A percentile compares a stretch with the other conserved stretches of the same genome.
Conservation (phyloP, 768 basidiomycete species). For the Lyophyllum atratum region DNA sequence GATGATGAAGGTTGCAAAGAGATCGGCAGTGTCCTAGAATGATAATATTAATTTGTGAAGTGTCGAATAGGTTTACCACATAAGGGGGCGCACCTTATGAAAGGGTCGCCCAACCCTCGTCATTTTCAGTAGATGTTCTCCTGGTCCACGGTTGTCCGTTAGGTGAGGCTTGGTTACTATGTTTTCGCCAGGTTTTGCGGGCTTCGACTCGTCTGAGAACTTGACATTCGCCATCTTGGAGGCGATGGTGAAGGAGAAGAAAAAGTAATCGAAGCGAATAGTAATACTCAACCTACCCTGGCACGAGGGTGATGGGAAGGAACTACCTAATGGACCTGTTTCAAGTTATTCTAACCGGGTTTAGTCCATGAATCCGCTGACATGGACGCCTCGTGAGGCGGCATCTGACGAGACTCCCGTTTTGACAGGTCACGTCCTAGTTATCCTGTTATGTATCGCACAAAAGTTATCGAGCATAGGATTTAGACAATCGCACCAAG, state of each 20-base stretch:
- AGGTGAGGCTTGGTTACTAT: background rate
- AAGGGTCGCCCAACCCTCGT: conserved; percentile 15
- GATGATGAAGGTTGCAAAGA: conserved; percentile 16
- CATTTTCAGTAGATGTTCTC: conserved; percentile 12
- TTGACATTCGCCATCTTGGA: conserved; percentile 3
- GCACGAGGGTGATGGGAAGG: background rate
- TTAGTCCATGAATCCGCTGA: conserved; percentile 10
- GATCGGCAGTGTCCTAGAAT: conserved; percentile 12
- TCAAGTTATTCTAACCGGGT: conserved; percentile 9
- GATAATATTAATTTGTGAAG: background rate
- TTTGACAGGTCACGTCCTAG: background rate
- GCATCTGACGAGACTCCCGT: background rate
- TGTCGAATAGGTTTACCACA: background rate
- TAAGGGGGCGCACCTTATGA: conserved; percentile 6
- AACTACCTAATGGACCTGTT: conserved; percentile 13
- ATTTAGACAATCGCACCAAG: too few relatives aligned
- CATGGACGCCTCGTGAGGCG: conserved; percentile 7
- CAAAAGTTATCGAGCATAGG: too few relatives aligned
- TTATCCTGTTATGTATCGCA: background rate
- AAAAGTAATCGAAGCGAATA: background rate
- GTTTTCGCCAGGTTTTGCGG: background rate
- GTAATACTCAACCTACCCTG: background rate
- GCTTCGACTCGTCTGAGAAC: conserved; percentile 1
- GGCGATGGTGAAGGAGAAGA: background rate
- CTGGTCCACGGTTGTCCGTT: background rate